phyloP scores from a whole-genome alignment of 164 flowering plant genomes.

The Magnolia kwangsiensis region DNA sequence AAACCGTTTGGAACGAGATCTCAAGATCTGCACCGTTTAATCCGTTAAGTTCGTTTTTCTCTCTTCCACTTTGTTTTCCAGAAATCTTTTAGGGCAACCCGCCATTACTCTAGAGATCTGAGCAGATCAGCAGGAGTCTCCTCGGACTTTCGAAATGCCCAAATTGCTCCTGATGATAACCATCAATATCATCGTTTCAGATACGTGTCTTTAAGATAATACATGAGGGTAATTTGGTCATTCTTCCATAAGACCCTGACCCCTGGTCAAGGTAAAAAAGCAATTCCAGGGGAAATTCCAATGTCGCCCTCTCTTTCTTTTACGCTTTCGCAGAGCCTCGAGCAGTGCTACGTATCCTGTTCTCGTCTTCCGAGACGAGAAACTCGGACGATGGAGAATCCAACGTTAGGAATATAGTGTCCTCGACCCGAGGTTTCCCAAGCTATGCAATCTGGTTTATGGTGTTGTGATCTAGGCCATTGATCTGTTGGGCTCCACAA shows the following conservation, averaged over 20 bases:
- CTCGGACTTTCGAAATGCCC: not conserved
- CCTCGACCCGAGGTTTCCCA: no score
- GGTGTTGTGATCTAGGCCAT: not conserved
- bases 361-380: not conserved
- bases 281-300: not conserved
- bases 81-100: not conserved
- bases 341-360: conserved; percentile 1
- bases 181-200: not conserved
- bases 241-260: not conserved
- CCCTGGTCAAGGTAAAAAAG: not conserved
- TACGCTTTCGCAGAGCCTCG: conserved; percentile 17
- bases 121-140: not conserved
- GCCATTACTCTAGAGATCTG: not conserved
- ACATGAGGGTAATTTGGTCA: not conserved
- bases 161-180: not conserved
- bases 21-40: conserved; percentile 25
- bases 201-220: not conserved
- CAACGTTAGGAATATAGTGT: no score
- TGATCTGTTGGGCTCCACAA: not conserved
- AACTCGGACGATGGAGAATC: not conserved
- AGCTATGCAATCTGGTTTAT: no score
- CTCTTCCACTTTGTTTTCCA: not conserved
- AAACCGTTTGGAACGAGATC: conserved; percentile 36
- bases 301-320: not conserved
- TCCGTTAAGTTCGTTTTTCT: conserved; percentile 24